These are phyloP conservation scores for Fusarium mundagurra DNA, from an alignment of 2,329 filamentous ascomycete genomes.

Conservation along the genomic window DNA sequence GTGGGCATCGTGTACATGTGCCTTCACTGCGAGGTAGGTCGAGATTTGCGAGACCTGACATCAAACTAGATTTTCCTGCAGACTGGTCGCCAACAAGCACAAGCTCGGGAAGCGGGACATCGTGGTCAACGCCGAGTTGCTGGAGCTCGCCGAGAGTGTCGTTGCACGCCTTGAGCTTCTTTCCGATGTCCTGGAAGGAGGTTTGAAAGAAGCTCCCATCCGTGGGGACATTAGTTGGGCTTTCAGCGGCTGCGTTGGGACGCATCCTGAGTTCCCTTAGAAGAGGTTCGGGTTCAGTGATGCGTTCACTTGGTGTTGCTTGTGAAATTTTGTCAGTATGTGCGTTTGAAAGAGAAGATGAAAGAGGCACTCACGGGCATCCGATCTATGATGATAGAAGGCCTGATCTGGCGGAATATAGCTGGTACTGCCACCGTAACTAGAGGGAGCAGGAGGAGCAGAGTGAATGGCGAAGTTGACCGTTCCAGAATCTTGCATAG, in stretches of 20 bases:
- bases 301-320: constrained; percentile 52
- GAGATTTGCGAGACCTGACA: constrained; percentile 74
- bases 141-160: constrained; percentile 75
- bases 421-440: constrained; percentile 29
- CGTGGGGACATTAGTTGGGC: constrained; percentile 40
- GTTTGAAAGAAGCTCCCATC: constrained; percentile 54
- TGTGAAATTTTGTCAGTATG: constrained; percentile 14
- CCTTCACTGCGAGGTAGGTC: constrained; percentile 75
- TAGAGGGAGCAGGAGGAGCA: constrained; percentile 30
- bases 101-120: constrained; percentile 78
- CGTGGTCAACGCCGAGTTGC: constrained; percentile 76
- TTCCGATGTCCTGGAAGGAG: constrained; percentile 65
- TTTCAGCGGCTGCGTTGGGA: constrained; percentile 34
- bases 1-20: constrained; percentile 82
- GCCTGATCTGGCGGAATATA: constrained; percentile 33
- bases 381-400: constrained; percentile 47
- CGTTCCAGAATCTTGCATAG: constrained; percentile 24
- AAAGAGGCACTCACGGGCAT: constrained; percentile 50
- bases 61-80: constrained; percentile 79
- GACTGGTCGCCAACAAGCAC: constrained; percentile 88
- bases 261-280: constrained; percentile 51
- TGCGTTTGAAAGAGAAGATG: neutral
- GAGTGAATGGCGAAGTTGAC: constrained; percentile 6
- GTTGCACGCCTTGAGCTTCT: constrained; percentile 72
- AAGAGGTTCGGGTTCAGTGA: constrained; percentile 50